phyloP scores from a whole-genome alignment of 148 eudicot species.

The Heliamphora exappendiculata region DNA sequence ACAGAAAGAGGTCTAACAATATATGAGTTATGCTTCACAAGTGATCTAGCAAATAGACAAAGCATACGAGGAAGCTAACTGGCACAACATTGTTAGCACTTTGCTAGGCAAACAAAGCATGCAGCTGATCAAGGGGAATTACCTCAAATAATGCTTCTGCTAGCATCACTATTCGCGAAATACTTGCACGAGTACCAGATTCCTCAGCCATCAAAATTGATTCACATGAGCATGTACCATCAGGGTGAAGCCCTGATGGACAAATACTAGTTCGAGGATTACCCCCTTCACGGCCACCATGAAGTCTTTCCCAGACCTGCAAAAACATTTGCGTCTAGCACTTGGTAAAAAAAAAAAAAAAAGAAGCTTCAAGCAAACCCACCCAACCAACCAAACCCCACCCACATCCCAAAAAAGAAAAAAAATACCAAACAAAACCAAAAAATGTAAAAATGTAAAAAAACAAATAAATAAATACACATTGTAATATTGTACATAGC shows the following conservation, averaged over 20 bases:
- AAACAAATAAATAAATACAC: no score
- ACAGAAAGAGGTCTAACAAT: not conserved
- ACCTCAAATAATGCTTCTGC: constrained; percentile 54
- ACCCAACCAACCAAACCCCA: not conserved
- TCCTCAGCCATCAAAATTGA: constrained; percentile 26
- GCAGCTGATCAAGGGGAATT: constrained; percentile 6
- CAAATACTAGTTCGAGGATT: constrained; percentile 22
- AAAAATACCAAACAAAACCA: not conserved
- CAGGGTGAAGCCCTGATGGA: constrained; percentile 37
- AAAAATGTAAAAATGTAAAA: no score
- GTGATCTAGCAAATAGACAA: not conserved
- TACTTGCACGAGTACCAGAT: constrained; percentile 36
- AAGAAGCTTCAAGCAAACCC: not conserved
- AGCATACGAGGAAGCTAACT: not conserved
- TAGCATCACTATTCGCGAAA: constrained; percentile 43
- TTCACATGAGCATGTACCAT: constrained; percentile 36
- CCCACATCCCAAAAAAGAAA: no score
- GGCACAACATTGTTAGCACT: not conserved
- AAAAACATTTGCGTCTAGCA: not conserved
- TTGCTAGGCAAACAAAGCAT: not conserved
- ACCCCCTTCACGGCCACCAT: constrained; percentile 15
- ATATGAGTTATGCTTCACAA: not conserved
- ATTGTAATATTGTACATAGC: not conserved
- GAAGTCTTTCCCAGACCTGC: constrained; percentile 37
- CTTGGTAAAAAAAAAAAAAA: not conserved